Evolutionary conservation across 305 asterid genomes (phyloP).

Genomic region (Stenogyne calaminthoides): DNA sequence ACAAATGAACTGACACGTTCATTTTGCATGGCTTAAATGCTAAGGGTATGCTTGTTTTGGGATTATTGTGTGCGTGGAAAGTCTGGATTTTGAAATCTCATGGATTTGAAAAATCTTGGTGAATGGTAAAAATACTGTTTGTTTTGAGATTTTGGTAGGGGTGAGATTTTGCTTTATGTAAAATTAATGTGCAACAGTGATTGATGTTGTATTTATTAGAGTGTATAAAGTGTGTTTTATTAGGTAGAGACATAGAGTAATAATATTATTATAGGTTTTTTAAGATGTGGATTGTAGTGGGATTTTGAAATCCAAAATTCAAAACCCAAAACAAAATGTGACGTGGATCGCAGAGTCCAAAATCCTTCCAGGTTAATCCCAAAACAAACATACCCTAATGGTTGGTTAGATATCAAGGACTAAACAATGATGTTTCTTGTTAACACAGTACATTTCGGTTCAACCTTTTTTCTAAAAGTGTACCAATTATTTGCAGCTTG

Average conservation of each 20-base stretch:
- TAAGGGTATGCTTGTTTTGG: not conserved
- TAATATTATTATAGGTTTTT: not conserved
- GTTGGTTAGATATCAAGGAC: conserved; percentile 11
- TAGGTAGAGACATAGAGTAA: not conserved
- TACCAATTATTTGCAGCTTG: conserved; percentile 65
- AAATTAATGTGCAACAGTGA: not conserved
- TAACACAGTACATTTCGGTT: conserved; percentile 24
- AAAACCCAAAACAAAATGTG: not conserved
- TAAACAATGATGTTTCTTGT: not conserved
- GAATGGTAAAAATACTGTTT: not conserved
- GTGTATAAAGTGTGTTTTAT: not conserved
- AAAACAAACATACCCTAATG: not conserved
- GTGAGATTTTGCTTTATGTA: not conserved
- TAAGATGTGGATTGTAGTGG: not conserved
- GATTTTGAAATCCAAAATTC: not conserved
- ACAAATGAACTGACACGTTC: conserved; percentile 3
- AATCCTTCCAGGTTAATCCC: not conserved
- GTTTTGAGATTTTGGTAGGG: not conserved
- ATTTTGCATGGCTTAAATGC: not conserved
- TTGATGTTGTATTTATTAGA: not conserved
- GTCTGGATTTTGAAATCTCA: not conserved
- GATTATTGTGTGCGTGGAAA: not conserved
- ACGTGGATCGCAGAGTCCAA: not conserved
- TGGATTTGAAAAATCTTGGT: not conserved
- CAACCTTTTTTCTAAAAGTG: conserved; percentile 34